Conservation (phyloP, 495 filamentous ascomycete genomes). For the Podospora fimiseda region DNA sequence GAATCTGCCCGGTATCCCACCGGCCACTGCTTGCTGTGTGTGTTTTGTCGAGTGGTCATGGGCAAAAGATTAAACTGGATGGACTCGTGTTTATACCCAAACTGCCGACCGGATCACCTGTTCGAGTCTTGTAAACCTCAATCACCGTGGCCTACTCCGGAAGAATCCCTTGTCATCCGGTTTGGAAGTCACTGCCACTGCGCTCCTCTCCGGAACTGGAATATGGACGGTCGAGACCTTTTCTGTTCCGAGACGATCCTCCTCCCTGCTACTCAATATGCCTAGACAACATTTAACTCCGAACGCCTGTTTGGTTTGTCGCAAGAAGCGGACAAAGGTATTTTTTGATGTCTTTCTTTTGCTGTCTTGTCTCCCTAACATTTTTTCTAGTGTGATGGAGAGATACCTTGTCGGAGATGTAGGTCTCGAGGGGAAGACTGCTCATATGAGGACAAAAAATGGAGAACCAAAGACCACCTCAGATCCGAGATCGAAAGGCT, state of each 20-base stretch:
- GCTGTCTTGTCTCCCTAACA: conserved; percentile 1
- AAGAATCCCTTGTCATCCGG: background rate
- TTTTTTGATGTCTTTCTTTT: background rate
- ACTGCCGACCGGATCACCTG: background rate
- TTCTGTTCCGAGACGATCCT: background rate
- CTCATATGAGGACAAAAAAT: conserved; percentile 28
- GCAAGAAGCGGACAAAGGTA: conserved; percentile 25
- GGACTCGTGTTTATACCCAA: background rate
- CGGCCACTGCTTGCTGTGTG: background rate
- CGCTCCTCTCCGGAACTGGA: background rate
- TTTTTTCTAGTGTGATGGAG: conserved; percentile 23
- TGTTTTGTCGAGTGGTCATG: background rate
- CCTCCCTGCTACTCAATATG: conserved; percentile 14
- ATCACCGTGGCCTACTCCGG: background rate
- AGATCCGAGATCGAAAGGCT: conserved; percentile 27
- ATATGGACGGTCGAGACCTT: background rate
- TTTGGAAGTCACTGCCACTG: background rate
- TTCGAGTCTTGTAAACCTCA: background rate
- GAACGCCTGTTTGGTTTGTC: conserved; percentile 24
- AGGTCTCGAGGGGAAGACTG: conserved; percentile 27
- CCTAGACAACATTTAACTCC: conserved; percentile 26
- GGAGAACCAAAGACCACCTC: conserved; percentile 29
- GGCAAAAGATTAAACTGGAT: background rate
- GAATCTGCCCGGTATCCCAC: background rate
- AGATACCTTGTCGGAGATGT: conserved; percentile 24